Conservation (phyloP, 768 basidiomycete species). For the Panus rudis region DNA sequence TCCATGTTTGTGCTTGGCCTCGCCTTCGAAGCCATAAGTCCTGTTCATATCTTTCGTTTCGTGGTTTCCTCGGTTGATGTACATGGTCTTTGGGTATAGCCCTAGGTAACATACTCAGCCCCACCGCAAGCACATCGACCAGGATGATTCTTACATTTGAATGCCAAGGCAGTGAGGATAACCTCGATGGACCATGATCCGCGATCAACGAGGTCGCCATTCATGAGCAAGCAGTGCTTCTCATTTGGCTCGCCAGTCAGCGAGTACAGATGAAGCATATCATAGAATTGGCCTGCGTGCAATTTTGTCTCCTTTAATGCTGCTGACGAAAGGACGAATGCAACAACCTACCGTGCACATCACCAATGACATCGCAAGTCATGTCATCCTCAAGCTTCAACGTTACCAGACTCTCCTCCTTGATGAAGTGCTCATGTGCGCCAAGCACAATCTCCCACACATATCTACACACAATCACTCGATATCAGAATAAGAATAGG, state of each 20-base stretch:
- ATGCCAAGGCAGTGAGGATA: constrained; percentile 87
- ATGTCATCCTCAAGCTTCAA: constrained; percentile 68
- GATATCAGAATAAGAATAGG: background rate
- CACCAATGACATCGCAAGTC: constrained; percentile 91
- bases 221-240: constrained; percentile 84
- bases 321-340: constrained; percentile 1
- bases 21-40: constrained; percentile 90
- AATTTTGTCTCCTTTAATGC: constrained; percentile 5
- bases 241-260: constrained; percentile 81
- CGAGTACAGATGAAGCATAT: constrained; percentile 79
- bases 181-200: constrained; percentile 96
- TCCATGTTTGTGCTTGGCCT: constrained; percentile 94
- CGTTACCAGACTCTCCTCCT: constrained; percentile 78
- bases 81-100: constrained; percentile 87
- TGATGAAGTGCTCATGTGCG: constrained; percentile 65
- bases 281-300: constrained; percentile 88
- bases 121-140: constrained; percentile 6
- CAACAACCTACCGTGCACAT: constrained; percentile 70
- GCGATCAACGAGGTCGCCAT: constrained; percentile 94
- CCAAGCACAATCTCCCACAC: constrained; percentile 96
- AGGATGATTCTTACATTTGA: constrained; percentile 69
- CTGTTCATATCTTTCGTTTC: constrained; percentile 97
- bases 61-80: constrained; percentile 94
- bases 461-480: constrained; percentile 43
- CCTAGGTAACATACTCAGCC: constrained; percentile 38